Evolutionary conservation across 768 basidiomycete genomes (phyloP).

Genomic region (Auriscalpium orientale): DNA sequence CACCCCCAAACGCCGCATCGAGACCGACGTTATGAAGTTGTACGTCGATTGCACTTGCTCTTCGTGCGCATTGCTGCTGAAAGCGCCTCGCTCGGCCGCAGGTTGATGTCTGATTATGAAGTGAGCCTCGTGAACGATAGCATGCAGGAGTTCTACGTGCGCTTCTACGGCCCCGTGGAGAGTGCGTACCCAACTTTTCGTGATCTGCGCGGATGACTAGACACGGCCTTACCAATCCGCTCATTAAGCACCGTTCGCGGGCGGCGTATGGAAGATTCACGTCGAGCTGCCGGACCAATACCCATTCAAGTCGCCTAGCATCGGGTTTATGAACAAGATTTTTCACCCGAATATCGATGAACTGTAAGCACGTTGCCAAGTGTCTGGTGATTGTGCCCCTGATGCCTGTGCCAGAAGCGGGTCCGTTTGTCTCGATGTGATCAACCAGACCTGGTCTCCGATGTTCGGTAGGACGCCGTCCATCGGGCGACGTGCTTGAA

Average conservation of each 20-base stretch:
- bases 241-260: conserved; percentile 82
- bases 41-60: conserved; percentile 30
- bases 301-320: conserved; percentile 97
- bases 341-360: conserved; percentile 99
- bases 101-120: conserved; percentile 98
- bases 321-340: conserved; percentile 99
- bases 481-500: not conserved
- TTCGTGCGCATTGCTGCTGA: not conserved
- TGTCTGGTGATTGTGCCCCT: conserved; percentile 7
- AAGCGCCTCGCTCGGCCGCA: conserved; percentile 25
- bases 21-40: conserved; percentile 99
- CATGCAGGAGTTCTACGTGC: conserved; percentile 98
- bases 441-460: conserved; percentile 99
- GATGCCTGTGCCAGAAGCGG: conserved; percentile 59
- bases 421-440: conserved; percentile 96
- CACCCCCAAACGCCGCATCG: conserved; percentile 89
- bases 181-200: conserved; percentile 49
- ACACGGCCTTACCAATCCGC: not conserved
- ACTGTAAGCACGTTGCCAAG: conserved; percentile 43
- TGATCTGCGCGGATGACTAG: not conserved
- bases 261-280: conserved; percentile 98
- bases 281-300: conserved; percentile 98
- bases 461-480: conserved; percentile 80
- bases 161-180: conserved; percentile 89
- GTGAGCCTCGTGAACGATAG: conserved; percentile 96